Evolutionary conservation across 805 yeast species (phyloP), one percentile per base, ranked within the genome.

Genomic region (Kazachstania psychrophila): DNA sequence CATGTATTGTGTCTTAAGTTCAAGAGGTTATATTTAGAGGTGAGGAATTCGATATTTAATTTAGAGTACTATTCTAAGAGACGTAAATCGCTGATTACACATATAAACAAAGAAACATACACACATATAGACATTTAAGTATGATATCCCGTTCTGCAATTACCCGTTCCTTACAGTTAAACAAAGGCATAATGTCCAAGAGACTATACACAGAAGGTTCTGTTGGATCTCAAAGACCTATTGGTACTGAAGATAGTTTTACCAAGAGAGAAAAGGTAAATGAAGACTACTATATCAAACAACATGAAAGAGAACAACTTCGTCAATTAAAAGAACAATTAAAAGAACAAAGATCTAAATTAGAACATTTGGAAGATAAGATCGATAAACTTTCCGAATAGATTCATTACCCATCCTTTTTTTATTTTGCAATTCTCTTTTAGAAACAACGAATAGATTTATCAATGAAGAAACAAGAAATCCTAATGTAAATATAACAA

Each of bases 181-280:
- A 40, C 23, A 29, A 40, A 10, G 32, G 37, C 15, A 11, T 33
- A 12, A 14, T 31, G 14, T 12, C 18, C 7, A 15, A 33, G 7
- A 57, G 68, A 52, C 34, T 48, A 36, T 58, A 61, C 52, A 45
- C 75, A 39, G 85, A 72, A 49, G 82, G 82, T 38, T 68, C 78
- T 47, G 68, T 78, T 34, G 82, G 82, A 45, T 62, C 77, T 28
- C 67, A 73, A 43, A 72, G 82, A 52, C 51, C 51, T 3, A 61
- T 71, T 34, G 37, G 33, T 10, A 25, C 69, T 34, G 65, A 68
- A 31, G 84, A 79, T 52, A 66, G 79, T 42, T 80, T 81, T 66
- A 68, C 73, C 51, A 85, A 87, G 61, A 87, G 94, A 62, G 98
- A 92, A 72, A 80, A 75, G 66, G 95, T 95, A 45, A 79, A 78